phyloP scores from a whole-genome alignment of 441 rosid genomes.

The Metrosideros polymorpha region DNA sequence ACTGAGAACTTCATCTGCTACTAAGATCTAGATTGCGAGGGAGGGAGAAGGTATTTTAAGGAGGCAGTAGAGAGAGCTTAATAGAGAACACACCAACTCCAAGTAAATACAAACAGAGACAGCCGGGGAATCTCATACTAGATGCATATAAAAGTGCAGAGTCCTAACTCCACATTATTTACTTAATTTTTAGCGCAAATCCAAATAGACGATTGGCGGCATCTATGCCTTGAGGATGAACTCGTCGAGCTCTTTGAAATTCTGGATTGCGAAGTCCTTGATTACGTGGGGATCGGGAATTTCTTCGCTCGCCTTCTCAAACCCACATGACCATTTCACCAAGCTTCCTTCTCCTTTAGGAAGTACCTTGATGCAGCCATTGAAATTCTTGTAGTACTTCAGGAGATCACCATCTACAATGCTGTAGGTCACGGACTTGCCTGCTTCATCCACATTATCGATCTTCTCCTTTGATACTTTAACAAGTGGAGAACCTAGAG shows the following conservation, averaged over 20 bases:
- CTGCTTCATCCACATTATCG: slow-evolving; percentile 52
- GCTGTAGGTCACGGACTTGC: slow-evolving; percentile 37
- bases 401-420: slow-evolving; percentile 66
- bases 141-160: neutral
- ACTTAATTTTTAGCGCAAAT: neutral
- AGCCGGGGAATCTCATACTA: neutral
- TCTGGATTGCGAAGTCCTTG: slow-evolving; percentile 70
- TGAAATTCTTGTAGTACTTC: slow-evolving; percentile 67
- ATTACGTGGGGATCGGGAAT: slow-evolving; percentile 59
- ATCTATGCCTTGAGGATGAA: slow-evolving; percentile 26
- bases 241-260: slow-evolving; percentile 72
- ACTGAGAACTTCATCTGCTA: neutral
- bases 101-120: neutral
- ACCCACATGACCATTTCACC: slow-evolving; percentile 70
- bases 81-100: neutral
- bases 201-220: neutral
- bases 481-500: slow-evolving; percentile 52
- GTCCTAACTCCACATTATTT: slow-evolving; percentile 21
- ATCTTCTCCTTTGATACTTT: slow-evolving; percentile 64
- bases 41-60: neutral
- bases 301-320: slow-evolving; percentile 57
- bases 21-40: neutral
- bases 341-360: slow-evolving; percentile 60
- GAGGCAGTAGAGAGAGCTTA: neutral
- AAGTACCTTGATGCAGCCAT: slow-evolving; percentile 28